Evolutionary conservation across 2,329 filamentous ascomycete genomes (phyloP).

Genomic region (Atkinsonella texensis): DNA sequence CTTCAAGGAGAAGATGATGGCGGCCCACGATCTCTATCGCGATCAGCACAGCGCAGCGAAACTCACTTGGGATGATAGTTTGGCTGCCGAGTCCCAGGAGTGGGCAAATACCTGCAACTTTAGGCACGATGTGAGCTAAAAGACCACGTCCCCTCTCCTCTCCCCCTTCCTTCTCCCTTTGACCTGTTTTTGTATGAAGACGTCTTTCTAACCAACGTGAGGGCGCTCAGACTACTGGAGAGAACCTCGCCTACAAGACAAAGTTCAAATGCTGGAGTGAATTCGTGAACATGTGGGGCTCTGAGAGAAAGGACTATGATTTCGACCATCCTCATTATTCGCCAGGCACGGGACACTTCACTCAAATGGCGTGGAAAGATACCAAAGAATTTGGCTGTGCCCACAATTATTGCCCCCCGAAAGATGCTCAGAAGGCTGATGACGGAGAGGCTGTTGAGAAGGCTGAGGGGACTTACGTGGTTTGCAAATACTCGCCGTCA

Average conservation of each 20-base stretch:
- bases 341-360: constrained; percentile 1
- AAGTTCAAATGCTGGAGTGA: background rate
- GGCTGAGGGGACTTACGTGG: background rate
- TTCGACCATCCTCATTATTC: background rate
- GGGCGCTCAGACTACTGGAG: background rate
- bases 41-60: constrained; percentile 1
- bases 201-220: too few species aligned
- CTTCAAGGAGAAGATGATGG: constrained; percentile 3
- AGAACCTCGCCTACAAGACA: constrained; percentile 3
- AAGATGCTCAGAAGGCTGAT: too few species aligned
- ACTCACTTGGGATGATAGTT: background rate
- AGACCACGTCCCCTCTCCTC: too few species aligned
- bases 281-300: constrained; percentile 2
- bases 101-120: constrained; percentile 4
- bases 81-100: background rate
- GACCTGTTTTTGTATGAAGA: background rate
- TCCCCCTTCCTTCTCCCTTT: too few species aligned
- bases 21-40: constrained; percentile 1
- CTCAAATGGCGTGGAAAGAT: constrained; percentile 2
- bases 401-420: too few species aligned
- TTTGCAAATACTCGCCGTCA: too few species aligned
- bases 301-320: constrained; percentile 1
- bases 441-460: too few species aligned
- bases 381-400: background rate
- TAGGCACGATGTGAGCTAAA: background rate